Percentiles rank a stretch among this genome's conserved stretches.
Evolutionary conservation across 208 protist species (phyloP).

Genomic region (Trichomonas gallinae): DNA sequence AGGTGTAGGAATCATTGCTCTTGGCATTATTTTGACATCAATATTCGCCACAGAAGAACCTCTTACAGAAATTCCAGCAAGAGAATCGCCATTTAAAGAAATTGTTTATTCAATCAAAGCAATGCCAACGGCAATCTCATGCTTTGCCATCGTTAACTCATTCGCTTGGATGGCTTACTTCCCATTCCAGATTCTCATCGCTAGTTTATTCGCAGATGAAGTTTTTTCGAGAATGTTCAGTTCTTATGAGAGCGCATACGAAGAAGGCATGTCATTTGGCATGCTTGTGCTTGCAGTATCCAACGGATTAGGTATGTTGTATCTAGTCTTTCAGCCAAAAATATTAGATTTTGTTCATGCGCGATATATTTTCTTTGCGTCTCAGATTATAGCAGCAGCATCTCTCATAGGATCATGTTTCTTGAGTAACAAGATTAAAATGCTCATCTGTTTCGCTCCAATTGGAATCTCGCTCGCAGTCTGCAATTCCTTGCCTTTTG

Average conservation of each 20-base stretch:
- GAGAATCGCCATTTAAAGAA: neutral
- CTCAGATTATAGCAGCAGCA: neutral
- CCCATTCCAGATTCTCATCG: neutral
- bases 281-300: neutral
- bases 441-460: neutral
- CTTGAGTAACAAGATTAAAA: neutral
- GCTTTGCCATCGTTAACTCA: neutral
- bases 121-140: neutral
- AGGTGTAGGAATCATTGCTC: neutral
- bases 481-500: neutral
- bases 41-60: neutral
- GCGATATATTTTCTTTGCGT: neutral
- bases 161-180: neutral
- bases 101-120: neutral
- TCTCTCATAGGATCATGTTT: neutral
- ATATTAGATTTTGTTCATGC: neutral
- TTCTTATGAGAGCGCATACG: neutral
- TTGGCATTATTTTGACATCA: neutral
- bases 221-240: neutral
- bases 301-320: neutral
- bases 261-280: neutral
- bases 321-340: neutral
- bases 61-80: neutral
- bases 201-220: neutral
- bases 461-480: neutral